These are phyloP conservation scores for Nemania diffusa DNA, from an alignment of 2,329 filamentous ascomycete genomes.

Conservation along the genomic window DNA sequence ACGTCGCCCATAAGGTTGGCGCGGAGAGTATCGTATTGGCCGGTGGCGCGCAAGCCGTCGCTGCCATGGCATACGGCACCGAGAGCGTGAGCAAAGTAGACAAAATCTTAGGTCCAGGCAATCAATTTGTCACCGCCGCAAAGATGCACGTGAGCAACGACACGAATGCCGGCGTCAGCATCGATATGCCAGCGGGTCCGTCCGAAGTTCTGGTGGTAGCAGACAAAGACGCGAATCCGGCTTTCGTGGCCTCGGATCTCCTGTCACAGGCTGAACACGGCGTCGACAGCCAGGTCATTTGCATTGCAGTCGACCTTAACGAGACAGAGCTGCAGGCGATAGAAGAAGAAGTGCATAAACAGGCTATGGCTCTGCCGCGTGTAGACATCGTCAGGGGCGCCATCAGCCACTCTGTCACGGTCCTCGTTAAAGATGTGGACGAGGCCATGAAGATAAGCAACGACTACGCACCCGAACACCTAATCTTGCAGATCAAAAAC, in stretches of 20 bases:
- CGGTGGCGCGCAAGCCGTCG: constrained; percentile 93
- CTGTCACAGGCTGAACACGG: constrained; percentile 97
- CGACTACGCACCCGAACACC: constrained; percentile 92
- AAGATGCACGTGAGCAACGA: constrained; percentile 99
- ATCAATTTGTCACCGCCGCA: constrained; percentile 97
- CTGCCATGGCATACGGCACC: constrained; percentile 96
- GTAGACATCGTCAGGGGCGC: constrained; percentile 93
- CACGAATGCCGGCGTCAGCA: constrained; percentile 92
- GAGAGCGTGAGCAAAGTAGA: constrained; percentile 95
- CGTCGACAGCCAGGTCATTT: constrained; percentile 92
- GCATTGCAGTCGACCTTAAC: constrained; percentile 83
- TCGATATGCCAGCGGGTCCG: constrained; percentile 98
- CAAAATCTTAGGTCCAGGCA: constrained; percentile 97
- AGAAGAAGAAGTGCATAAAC: constrained; percentile 88
- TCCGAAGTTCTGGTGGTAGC: constrained; percentile 97
- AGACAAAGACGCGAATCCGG: constrained; percentile 86
- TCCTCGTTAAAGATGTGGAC: constrained; percentile 75
- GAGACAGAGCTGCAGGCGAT: constrained; percentile 82
- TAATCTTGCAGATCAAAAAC: constrained; percentile 88
- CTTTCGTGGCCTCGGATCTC: constrained; percentile 94
- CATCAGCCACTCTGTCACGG: constrained; percentile 90
- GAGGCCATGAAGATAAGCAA: constrained; percentile 88
- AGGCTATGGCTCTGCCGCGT: constrained; percentile 86
- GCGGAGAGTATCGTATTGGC: constrained; percentile 96
- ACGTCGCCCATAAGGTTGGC: constrained; percentile 95